These are phyloP conservation scores for Macrotyloma uniflorum DNA, from an alignment of 306 rosid genomes.

Conservation along the genomic window DNA sequence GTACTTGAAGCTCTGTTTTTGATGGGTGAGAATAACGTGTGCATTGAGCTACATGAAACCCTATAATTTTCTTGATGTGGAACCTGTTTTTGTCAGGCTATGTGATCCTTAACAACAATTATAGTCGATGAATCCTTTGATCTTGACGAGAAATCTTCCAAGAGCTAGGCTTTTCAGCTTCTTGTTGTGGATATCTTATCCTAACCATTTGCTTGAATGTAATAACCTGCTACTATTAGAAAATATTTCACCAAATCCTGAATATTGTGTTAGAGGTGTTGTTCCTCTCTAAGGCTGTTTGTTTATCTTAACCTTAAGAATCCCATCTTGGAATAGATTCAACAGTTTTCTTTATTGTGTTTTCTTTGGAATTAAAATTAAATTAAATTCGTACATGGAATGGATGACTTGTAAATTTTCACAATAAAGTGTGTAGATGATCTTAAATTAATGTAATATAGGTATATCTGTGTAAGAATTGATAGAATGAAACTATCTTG, in stretches of 20 bases:
- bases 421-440: neutral
- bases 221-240: constrained; percentile 7
- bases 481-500: constrained; percentile 19
- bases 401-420: constrained; percentile 22
- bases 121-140: constrained; percentile 14
- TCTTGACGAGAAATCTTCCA: constrained; percentile 27
- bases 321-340: constrained; percentile 24
- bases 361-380: constrained; percentile 17
- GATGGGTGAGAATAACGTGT: constrained; percentile 6
- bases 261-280: constrained; percentile 10
- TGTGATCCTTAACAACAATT: constrained; percentile 21
- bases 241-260: constrained; percentile 11
- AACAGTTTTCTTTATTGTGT: constrained; percentile 1
- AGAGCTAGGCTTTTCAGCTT: constrained; percentile 28
- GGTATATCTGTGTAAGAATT: neutral
- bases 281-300: constrained; percentile 12
- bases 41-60: constrained; percentile 17
- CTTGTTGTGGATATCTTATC: constrained; percentile 29
- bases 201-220: constrained; percentile 12
- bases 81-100: constrained; percentile 10
- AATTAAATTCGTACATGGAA: constrained; percentile 9
- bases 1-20: neutral
- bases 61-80: constrained; percentile 14
- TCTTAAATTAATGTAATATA: constrained; percentile 16
- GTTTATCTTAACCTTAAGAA: constrained; percentile 9